Conservation (phyloP, 176 grass and related monocot genomes). For the Triticum timopheevii region DNA sequence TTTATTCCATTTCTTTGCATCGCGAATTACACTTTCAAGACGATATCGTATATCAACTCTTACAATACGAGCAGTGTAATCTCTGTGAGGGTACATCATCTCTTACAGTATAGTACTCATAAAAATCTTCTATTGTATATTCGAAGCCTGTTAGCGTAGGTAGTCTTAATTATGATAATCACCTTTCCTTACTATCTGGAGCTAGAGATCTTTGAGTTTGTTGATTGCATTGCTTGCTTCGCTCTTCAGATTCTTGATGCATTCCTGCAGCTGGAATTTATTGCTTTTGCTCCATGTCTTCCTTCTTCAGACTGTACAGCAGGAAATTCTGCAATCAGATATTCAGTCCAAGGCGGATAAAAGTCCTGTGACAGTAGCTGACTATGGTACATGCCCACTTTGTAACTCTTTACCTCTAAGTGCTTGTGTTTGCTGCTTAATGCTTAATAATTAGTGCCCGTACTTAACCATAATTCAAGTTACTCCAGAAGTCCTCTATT, state of each 20-base stretch:
- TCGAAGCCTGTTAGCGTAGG: not conserved
- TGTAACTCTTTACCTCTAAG: not conserved
- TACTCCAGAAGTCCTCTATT: not conserved
- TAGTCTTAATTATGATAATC: not conserved
- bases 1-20: too few relatives aligned
- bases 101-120: not conserved
- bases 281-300: conserved; percentile 15
- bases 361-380: conserved; percentile 90
- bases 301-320: conserved; percentile 64
- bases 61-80: not conserved
- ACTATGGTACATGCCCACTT: conserved; percentile 63
- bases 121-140: not conserved
- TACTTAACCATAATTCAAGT: not conserved
- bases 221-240: not conserved
- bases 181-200: not conserved
- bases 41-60: too few relatives aligned
- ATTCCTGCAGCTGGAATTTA: not conserved
- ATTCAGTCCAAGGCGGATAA: conserved; percentile 85
- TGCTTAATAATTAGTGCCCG: not conserved
- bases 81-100: not conserved
- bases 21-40: too few relatives aligned
- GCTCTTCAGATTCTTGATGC: not conserved
- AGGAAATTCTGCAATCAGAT: conserved; percentile 73
- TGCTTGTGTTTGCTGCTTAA: not conserved
- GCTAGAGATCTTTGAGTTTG: not conserved